phyloP scores from a whole-genome alignment of 2,329 filamentous ascomycete genomes.

The Xylariomycetidae sp. region DNA sequence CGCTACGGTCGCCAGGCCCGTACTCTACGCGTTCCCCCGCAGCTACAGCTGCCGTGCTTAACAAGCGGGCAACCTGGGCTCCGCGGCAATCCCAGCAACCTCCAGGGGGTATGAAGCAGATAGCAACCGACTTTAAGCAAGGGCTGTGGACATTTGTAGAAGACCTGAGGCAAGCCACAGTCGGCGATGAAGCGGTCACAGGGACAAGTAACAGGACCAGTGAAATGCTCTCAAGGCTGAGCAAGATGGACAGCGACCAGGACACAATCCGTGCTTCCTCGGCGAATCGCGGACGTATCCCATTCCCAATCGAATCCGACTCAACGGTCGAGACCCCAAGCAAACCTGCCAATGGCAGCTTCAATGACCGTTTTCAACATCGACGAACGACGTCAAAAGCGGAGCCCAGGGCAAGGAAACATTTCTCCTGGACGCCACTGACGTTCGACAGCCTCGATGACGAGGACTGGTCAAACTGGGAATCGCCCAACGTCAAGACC shows the following conservation, averaged over 20 bases:
- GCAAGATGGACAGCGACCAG: slow-evolving; percentile 31
- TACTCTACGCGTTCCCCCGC: slow-evolving; percentile 27
- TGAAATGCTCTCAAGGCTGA: slow-evolving; percentile 23
- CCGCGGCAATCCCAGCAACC: slow-evolving; percentile 43
- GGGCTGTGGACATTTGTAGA: slow-evolving; percentile 94
- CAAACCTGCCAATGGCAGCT: slow-evolving; percentile 26
- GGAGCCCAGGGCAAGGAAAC: slow-evolving; percentile 42
- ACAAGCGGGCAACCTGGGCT: slow-evolving; percentile 58
- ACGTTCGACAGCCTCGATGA: slow-evolving; percentile 54
- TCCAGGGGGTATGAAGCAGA: slow-evolving; percentile 62
- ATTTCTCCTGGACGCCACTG: slow-evolving; percentile 57
- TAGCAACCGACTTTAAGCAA: slow-evolving; percentile 83
- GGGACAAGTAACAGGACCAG: slow-evolving; percentile 39
- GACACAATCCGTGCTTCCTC: slow-evolving; percentile 43
- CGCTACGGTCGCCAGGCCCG: slow-evolving; percentile 33
- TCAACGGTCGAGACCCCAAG: slow-evolving; percentile 27
- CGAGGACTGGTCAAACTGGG: slow-evolving; percentile 63
- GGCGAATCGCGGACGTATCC: slow-evolving; percentile 36
- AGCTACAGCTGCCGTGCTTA: slow-evolving; percentile 33
- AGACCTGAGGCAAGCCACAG: slow-evolving; percentile 89
- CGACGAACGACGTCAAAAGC: slow-evolving; percentile 26
- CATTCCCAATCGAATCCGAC: slow-evolving; percentile 37
- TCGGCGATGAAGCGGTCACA: slow-evolving; percentile 83
- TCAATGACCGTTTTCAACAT: slow-evolving; percentile 23
- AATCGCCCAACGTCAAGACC: slow-evolving; percentile 48